phyloP scores from a whole-genome alignment of 164 flowering plant genomes.

The Annona squamosa region DNA sequence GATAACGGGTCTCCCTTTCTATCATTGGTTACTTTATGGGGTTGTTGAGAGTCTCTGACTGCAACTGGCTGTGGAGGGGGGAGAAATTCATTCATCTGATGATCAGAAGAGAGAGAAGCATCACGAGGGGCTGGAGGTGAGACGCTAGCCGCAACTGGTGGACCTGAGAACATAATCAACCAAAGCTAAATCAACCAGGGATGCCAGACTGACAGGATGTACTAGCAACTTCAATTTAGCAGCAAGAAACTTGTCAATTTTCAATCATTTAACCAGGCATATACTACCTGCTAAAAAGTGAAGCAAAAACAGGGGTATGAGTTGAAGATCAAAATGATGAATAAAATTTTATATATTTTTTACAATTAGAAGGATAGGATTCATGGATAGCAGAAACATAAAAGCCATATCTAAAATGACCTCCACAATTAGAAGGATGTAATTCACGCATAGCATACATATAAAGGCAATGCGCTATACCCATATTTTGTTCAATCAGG shows the following conservation, averaged over 20 bases:
- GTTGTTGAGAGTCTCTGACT: constrained; percentile 28
- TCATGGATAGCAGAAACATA: neutral
- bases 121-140: constrained; percentile 20
- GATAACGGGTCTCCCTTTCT: constrained; percentile 43
- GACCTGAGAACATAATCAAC: constrained; percentile 22
- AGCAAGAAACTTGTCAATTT: neutral
- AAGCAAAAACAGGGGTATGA: neutral
- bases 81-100: constrained; percentile 24
- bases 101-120: constrained; percentile 16
- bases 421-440: no score
- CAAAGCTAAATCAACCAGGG: neutral
- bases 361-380: neutral
- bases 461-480: no score
- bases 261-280: neutral
- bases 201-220: neutral
- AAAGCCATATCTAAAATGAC: neutral
- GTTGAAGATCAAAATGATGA: no score
- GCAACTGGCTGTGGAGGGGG: constrained; percentile 16
- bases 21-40: constrained; percentile 13
- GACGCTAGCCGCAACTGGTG: constrained; percentile 19
- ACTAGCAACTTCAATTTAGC: neutral
- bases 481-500: no score
- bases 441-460: no score
- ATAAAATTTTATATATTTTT: no score
- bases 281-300: neutral